Percentiles rank a stretch among this genome's conserved stretches.
Conservation (phyloP, 495 filamentous ascomycete genomes). For the Podospora tetraspora region DNA sequence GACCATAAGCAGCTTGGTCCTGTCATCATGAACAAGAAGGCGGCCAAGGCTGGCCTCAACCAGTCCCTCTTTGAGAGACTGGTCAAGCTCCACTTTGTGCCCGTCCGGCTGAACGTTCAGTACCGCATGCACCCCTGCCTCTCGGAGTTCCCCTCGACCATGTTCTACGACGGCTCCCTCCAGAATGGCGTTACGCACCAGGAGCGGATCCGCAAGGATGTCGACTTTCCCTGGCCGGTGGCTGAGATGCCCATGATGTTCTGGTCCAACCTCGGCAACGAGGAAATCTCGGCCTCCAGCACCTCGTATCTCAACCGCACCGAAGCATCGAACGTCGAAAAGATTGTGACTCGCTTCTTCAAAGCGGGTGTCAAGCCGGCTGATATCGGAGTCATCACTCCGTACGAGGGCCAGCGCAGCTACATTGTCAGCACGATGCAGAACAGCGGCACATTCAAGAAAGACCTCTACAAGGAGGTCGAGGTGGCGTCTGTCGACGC, state of each 20-base stretch:
- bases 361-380: constrained; percentile 92
- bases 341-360: constrained; percentile 98
- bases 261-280: constrained; percentile 96
- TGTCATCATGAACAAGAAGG: constrained; percentile 99
- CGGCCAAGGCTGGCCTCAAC: constrained; percentile 93
- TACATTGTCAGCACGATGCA: constrained; percentile 99
- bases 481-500: constrained; percentile 98
- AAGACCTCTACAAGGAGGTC: constrained; percentile 98
- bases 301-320: constrained; percentile 98
- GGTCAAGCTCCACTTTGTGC: constrained; percentile 85
- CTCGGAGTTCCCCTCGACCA: constrained; percentile 97
- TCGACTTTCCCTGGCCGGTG: constrained; percentile 98
- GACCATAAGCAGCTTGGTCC: constrained; percentile 98
- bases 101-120: constrained; percentile 92
- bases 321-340: constrained; percentile 94
- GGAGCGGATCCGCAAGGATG: constrained; percentile 82
- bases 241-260: constrained; percentile 98
- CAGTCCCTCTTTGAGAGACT: constrained; percentile 97
- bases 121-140: constrained; percentile 99
- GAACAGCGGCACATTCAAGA: constrained; percentile 92
- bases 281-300: constrained; percentile 95
- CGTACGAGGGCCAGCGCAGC: constrained; percentile 96
- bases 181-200: constrained; percentile 94
- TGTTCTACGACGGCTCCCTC: constrained; percentile 98
- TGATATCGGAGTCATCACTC: constrained; percentile 96